These are phyloP conservation scores for Acephala macrosclerotiorum DNA, from an alignment of 2,329 filamentous ascomycete species.

Conservation along the genomic window DNA sequence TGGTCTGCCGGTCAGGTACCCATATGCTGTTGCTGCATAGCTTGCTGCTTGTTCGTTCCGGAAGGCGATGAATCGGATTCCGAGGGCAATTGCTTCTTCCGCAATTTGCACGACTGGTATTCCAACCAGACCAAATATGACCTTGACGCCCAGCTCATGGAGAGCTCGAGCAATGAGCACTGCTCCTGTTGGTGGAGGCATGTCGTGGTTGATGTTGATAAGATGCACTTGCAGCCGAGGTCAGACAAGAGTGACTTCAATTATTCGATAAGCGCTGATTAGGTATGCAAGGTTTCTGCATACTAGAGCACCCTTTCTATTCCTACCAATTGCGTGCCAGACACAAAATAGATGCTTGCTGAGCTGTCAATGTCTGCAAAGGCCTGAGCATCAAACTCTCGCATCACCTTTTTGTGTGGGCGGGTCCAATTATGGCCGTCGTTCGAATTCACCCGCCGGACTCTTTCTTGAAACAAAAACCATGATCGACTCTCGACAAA, in stretches of 20 bases:
- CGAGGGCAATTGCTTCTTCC: slow-evolving; percentile 61
- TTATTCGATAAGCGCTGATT: neutral
- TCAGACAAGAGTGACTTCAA: neutral
- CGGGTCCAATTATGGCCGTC: slow-evolving; percentile 20
- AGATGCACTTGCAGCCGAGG: slow-evolving; percentile 16
- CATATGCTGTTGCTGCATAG: slow-evolving; percentile 65
- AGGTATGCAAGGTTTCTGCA: neutral
- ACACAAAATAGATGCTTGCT: neutral
- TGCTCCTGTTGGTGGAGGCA: slow-evolving; percentile 35
- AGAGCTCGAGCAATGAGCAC: slow-evolving; percentile 40
- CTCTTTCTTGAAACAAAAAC: slow-evolving; percentile 32
- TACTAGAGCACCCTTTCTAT: slow-evolving; percentile 2
- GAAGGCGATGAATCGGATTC: slow-evolving; percentile 64
- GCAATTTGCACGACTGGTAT: slow-evolving; percentile 59
- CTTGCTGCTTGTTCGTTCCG: slow-evolving; percentile 65
- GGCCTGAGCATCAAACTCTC: slow-evolving; percentile 2
- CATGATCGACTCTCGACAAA: slow-evolving; percentile 13
- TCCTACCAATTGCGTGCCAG: slow-evolving; percentile 21
- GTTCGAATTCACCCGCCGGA: slow-evolving; percentile 24
- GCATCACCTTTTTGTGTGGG: neutral
- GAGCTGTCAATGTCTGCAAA: slow-evolving; percentile 15
- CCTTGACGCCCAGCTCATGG: slow-evolving; percentile 39
- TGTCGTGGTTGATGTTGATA: neutral
- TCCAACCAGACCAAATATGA: slow-evolving; percentile 43
- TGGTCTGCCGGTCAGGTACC: slow-evolving; percentile 62